Evolutionary conservation across 2,329 filamentous ascomycete species (phyloP).

Genomic region (Stromatinia cepivora): DNA sequence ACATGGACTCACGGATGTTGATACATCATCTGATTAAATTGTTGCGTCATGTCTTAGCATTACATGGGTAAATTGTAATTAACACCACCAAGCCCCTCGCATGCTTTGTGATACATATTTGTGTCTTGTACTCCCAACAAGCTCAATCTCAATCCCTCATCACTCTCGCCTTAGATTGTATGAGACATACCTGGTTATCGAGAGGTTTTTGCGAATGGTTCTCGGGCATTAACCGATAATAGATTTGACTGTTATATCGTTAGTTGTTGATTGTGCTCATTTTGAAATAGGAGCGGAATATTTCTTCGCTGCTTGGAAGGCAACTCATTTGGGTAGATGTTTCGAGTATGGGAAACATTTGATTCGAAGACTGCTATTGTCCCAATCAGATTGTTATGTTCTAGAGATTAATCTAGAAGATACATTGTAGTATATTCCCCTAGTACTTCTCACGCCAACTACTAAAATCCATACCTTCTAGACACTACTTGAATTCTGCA

Average conservation of each 20-base stretch:
- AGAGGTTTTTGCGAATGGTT: background rate
- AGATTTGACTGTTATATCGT: background rate
- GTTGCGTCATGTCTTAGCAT: too few species aligned
- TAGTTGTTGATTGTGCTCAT: background rate
- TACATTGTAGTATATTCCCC: background rate
- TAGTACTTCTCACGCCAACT: background rate
- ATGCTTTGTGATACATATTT: background rate
- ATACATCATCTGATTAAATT: background rate
- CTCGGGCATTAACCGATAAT: background rate
- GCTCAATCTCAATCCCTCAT: background rate
- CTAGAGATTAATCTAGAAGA: background rate
- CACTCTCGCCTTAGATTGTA: background rate
- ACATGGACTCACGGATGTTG: background rate
- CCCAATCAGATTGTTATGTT: background rate
- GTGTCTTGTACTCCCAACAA: background rate
- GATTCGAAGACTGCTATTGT: background rate
- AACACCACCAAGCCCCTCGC: background rate
- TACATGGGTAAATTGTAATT: too few species aligned
- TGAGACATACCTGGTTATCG: too few species aligned
- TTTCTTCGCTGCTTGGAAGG: background rate
- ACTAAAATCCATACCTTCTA: background rate
- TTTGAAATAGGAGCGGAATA: background rate
- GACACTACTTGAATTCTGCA: background rate
- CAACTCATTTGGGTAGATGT: background rate
- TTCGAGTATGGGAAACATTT: background rate